Evolutionary conservation across 345 rosid genomes (phyloP), one percentile per base, ranked within the genome.

Genomic region (Lumnitzera littorea): DNA sequence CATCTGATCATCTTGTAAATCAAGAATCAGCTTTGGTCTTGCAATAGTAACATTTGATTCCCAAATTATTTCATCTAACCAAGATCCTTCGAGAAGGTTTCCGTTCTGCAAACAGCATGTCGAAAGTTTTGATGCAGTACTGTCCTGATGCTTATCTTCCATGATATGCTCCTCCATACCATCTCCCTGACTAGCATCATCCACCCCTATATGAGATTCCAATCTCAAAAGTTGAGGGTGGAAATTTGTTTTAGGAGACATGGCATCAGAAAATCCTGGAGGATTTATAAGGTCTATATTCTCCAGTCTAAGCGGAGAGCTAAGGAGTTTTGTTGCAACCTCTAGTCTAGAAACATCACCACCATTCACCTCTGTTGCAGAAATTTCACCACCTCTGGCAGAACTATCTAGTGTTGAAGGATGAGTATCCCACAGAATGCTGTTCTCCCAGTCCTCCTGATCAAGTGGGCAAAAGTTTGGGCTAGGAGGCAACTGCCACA

Each of bases 1-100:
- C 97, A 94, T 94, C 66, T 85, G 91, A 77, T 85, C 82, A 74
- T 94, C 99, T 69, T 83, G 96, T 71, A 94, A 96, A 78, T 94
- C 96, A 65, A 82, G 80, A 71, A 94, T 86, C 53, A 94, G 78
- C 86, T 84, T 88, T 50, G 95, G 86, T 65, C 81, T 87, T 24
- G 73, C 51, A 41, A 67, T 63, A 57, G 67, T 57, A 54, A 71
- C 70, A 53, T 73, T 62, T 17, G 91, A 76, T 24, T 88, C 99
- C 97, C 97, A 90, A 68, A 86, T 76, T 66, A 94, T 80, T 71
- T 80, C 70, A 67, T 88, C 80, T 68, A 86, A 66, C 99, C 99
- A 94, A 70, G 91, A 75, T 51, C 85, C 99, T 58, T 84, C 91
- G 73, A 79, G 66, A 65, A 83, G 63, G 58, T 75, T 82, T 64